Base-by-base conservation (phyloP, 1,284 basidiomycete genomes). In the Schizophyllum commune region DNA sequence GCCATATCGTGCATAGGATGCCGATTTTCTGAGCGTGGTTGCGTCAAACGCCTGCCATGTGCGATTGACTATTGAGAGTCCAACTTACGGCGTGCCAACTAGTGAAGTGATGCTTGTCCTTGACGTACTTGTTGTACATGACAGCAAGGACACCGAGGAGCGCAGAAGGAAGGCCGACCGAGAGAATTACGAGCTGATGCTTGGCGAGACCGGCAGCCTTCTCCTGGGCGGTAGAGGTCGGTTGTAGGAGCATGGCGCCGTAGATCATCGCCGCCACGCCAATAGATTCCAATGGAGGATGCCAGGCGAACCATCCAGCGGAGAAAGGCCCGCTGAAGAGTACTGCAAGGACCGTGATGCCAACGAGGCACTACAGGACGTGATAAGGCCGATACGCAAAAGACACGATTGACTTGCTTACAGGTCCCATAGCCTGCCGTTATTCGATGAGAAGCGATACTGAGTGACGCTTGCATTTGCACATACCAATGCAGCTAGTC, bases 161-260 rank as follows among this genome's bases (percentile, higher is more conserved):
- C 57, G 89, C 77, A n/a, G 77, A 67, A 2, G 85, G 83, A 22
- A 85, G 71, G 1, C 81, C 89, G 19, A 81, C 52, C 11, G 73
- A 69, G 11, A 85, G 70, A 65, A 84, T 82, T 20, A 79, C 81
- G 21, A 80, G 69, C 68, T 91, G 86, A 68, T 91, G 89, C 47
- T 86, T 79, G 8, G 72, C 67, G 0, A 91, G 75, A 0, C 88
- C 88, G 1, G 83, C 82, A 1, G 80, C 78, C 71, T 90, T 91
- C 32, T 84, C 83, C 65, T 73, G 78, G 0, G 86, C 83, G 60
- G 84, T 82, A 4, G 83, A 80, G 1, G 89, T 89, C 0, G 88
- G 86, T 67, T 91, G 89, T 6, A 91, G 81, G n/a, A 86, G 88
- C 64, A 88, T 63, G 57, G 90, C 82, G n/a, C 84, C 88, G 39